Conservation (phyloP, 306 rosid genomes). For the Ziziphus jujuba region DNA sequence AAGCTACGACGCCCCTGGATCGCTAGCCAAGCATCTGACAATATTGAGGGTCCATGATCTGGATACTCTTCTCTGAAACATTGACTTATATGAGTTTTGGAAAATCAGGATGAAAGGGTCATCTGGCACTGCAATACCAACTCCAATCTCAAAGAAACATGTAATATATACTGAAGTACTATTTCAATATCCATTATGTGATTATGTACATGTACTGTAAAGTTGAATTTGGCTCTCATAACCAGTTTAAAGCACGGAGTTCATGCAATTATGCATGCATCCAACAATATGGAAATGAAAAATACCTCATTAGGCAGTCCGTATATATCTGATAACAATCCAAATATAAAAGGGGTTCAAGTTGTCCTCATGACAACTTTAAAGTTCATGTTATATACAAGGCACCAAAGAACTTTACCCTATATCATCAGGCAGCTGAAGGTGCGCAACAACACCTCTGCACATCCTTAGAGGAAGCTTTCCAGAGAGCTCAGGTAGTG, state of each 20-base stretch:
- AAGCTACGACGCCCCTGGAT: conserved; percentile 62
- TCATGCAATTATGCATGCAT: too few relatives aligned
- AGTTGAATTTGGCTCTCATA: too few relatives aligned
- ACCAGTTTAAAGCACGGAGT: too few relatives aligned
- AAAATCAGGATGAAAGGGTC: neutral
- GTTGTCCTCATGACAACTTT: neutral
- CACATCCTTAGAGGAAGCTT: conserved; percentile 90
- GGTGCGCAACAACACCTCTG: conserved; percentile 81
- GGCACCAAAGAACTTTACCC: conserved; percentile 38
- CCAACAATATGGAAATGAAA: too few relatives aligned
- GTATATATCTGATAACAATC: neutral
- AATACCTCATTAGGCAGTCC: too few relatives aligned
- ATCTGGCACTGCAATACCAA: neutral
- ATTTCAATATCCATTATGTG: neutral
- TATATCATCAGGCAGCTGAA: conserved; percentile 55
- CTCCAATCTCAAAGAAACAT: neutral
- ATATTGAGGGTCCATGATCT: conserved; percentile 62
- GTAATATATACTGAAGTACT: neutral
- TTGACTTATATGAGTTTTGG: neutral
- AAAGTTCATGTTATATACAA: neutral
- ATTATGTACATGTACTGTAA: neutral
- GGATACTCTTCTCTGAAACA: conserved; percentile 64
- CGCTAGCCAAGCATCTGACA: conserved; percentile 90
- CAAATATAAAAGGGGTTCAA: neutral
- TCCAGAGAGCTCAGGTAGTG: conserved; percentile 82